phyloP scores from a whole-genome alignment of 2,329 filamentous ascomycete genomes.

The Colletotrichum plurivorum region DNA sequence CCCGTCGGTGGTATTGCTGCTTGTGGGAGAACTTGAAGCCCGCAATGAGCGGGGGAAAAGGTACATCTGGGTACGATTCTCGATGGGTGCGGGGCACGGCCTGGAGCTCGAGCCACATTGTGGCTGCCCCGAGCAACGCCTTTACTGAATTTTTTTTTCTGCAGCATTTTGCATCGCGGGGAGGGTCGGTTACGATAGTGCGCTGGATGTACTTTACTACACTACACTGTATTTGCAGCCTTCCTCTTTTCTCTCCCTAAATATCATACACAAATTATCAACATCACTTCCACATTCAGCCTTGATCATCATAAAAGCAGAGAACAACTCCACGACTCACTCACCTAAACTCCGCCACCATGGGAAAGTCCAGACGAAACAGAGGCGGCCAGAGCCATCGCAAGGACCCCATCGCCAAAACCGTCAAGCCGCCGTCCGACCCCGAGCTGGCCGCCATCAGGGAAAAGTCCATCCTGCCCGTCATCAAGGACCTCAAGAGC shows the following conservation, averaged over 20 bases:
- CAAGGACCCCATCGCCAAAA: constrained; percentile 69
- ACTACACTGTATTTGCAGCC: too few relatives aligned
- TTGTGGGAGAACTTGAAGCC: background rate
- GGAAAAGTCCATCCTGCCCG: constrained; percentile 74
- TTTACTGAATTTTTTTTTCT: constrained; percentile 24
- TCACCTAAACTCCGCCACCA: constrained; percentile 48
- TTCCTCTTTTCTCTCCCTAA: background rate
- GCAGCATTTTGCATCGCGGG: constrained; percentile 1
- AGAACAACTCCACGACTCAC: constrained; percentile 4
- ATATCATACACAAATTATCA: background rate
- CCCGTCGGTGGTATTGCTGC: too few relatives aligned
- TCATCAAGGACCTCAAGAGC: constrained; percentile 72
- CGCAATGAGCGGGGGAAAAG: constrained; percentile 15
- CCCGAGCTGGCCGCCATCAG: constrained; percentile 75
- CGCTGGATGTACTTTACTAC: too few relatives aligned
- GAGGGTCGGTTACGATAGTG: constrained; percentile 28
- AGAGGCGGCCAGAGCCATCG: constrained; percentile 63
- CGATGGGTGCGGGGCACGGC: background rate
- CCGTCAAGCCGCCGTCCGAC: constrained; percentile 73
- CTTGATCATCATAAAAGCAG: background rate
- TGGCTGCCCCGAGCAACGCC: constrained; percentile 37
- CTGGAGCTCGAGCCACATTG: constrained; percentile 32
- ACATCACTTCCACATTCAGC: background rate
- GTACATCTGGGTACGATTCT: background rate
- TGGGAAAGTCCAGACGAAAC: constrained; percentile 73